phyloP scores from a whole-genome alignment of 305 asterid species.

The Withania somnifera region DNA sequence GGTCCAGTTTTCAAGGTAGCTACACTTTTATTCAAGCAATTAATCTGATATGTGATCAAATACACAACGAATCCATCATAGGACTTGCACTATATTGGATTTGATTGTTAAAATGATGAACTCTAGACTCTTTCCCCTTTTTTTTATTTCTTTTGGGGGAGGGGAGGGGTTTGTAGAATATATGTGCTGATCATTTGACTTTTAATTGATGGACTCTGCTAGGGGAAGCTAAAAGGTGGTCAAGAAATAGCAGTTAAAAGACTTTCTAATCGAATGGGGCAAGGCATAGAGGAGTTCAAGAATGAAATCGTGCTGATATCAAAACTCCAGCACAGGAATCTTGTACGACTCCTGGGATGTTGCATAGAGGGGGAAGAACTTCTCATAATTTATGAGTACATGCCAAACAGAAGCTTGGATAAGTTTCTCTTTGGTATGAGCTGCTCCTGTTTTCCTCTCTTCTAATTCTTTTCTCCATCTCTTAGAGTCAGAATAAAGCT shows the following conservation, averaged over 20 bases:
- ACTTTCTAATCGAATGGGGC: conserved; percentile 13
- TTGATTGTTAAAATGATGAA: background rate
- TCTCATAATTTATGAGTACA: conserved; percentile 15
- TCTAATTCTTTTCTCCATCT: background rate
- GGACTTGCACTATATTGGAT: background rate
- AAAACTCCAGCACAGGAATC: conserved; percentile 20
- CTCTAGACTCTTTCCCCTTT: background rate
- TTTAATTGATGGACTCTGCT: background rate
- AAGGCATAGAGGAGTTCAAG: conserved; percentile 18
- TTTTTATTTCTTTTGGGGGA: too few relatives aligned
- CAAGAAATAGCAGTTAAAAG: conserved; percentile 22
- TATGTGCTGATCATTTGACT: background rate
- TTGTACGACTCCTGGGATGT: conserved; percentile 22
- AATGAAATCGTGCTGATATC: conserved; percentile 15
- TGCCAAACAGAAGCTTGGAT: conserved; percentile 21
- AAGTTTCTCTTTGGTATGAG: conserved; percentile 10
- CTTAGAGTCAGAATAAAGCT: background rate
- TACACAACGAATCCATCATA: background rate
- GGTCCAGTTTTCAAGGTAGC: conserved; percentile 22
- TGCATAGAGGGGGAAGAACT: conserved; percentile 14
- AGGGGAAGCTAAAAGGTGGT: conserved; percentile 6
- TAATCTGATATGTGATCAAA: background rate
- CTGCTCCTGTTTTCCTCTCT: background rate
- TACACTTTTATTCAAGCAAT: background rate
- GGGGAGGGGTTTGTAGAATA: background rate